Evolutionary conservation across 2,329 filamentous ascomycete species (phyloP).

Genomic region (Botrytis pseudocinerea): DNA sequence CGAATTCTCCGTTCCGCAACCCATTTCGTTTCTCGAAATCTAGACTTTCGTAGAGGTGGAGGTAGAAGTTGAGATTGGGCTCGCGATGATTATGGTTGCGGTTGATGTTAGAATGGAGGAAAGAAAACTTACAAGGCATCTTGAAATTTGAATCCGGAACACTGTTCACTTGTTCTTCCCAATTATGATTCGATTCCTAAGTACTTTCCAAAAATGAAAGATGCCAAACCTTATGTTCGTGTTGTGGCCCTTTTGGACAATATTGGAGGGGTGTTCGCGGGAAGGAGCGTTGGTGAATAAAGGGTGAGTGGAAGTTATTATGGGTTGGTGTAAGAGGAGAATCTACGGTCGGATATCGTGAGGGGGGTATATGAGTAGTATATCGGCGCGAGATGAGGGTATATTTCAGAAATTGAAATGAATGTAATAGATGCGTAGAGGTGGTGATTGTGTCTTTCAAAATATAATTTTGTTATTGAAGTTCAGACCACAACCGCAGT

Average conservation of each 20-base stretch:
- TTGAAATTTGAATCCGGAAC: not conserved
- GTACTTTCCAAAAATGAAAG: conserved; percentile 13
- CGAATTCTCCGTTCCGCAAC: too few species aligned
- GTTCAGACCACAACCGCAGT: conserved; percentile 13
- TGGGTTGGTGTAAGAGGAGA: not conserved
- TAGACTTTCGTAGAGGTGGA: not conserved
- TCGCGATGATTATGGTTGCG: not conserved
- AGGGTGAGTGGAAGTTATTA: not conserved
- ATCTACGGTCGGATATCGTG: not conserved
- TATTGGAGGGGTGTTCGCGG: conserved; percentile 11
- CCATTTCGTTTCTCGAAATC: not conserved
- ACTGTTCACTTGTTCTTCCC: conserved; percentile 1
- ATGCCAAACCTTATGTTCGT: not conserved
- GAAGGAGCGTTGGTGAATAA: conserved; percentile 6
- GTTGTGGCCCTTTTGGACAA: not conserved
- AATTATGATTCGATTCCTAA: conserved; percentile 7
- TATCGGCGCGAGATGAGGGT: not conserved
- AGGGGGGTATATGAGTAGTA: not conserved
- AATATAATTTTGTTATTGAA: conserved; percentile 1
- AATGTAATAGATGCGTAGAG: not conserved
- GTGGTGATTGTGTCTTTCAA: not conserved
- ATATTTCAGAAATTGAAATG: conserved; percentile 4
- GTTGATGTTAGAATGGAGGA: not conserved
- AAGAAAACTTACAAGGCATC: conserved; percentile 21
- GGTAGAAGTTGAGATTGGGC: not conserved